Evolutionary conservation across 163 green algal species (phyloP).

Genomic region (Prototheca cutis): DNA sequence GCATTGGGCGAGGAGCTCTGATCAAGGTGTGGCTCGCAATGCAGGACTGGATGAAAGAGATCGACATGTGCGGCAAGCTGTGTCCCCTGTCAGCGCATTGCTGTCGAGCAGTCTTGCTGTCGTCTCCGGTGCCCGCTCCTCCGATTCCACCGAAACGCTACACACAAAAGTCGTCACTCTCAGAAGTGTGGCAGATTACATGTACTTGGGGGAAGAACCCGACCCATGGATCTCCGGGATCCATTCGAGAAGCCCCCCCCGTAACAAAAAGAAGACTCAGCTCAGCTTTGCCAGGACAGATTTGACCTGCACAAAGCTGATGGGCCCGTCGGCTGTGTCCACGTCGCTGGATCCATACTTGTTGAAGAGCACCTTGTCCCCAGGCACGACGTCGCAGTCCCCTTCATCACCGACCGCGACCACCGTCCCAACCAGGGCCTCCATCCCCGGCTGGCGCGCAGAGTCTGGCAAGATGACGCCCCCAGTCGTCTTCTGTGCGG

Average conservation of each 20-base stretch:
- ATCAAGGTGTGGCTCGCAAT: no score
- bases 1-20: background rate
- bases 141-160: no score
- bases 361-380: slow-evolving; percentile 33
- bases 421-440: slow-evolving; percentile 31
- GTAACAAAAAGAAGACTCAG: no score
- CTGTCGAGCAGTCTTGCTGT: no score
- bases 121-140: no score
- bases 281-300: slow-evolving; percentile 30
- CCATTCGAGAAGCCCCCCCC: background rate
- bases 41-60: no score
- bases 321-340: slow-evolving; percentile 22
- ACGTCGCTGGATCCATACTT: slow-evolving; percentile 35
- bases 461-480: slow-evolving; percentile 24
- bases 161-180: no score
- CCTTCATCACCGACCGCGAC: slow-evolving; percentile 31
- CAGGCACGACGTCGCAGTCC: slow-evolving; percentile 23
- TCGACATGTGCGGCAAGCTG: no score
- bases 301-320: slow-evolving; percentile 33
- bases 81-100: no score
- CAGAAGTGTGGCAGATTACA: no score
- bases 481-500: slow-evolving; percentile 22
- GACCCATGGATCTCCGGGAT: background rate
- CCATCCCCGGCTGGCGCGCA: slow-evolving; percentile 13
- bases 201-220: no score